These are phyloP conservation scores for Fragaria nilgerrensis DNA, from an alignment of 306 rosid genomes.

Conservation along the genomic window DNA sequence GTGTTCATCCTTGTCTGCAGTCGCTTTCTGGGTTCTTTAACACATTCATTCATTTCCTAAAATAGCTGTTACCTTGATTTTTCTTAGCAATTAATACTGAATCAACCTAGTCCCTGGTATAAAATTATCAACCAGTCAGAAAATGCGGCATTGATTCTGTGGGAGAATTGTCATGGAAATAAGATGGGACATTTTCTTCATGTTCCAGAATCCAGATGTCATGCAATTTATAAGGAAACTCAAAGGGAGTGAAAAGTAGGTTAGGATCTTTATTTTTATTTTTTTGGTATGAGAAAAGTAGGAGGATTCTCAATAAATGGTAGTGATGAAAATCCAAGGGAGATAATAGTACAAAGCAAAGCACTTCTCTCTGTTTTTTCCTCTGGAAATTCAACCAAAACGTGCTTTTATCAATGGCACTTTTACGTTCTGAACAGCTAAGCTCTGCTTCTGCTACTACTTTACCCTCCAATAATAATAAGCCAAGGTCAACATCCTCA, in stretches of 20 bases:
- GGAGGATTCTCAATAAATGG: constrained; percentile 4
- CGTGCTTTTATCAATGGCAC: constrained; percentile 39
- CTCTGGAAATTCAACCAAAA: constrained; percentile 28
- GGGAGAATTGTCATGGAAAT: not conserved
- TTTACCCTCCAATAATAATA: constrained; percentile 7
- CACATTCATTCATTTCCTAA: not conserved
- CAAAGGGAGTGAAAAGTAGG: not conserved
- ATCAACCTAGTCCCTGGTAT: not conserved
- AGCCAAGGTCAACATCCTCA: constrained; percentile 43
- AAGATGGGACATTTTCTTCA: not conserved
- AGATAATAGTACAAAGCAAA: constrained; percentile 1
- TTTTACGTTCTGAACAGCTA: constrained; percentile 22
- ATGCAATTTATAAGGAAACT: not conserved
- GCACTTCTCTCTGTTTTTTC: constrained; percentile 7
- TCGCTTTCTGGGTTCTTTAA: not conserved
- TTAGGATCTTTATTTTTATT: not conserved
- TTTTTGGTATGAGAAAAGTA: not conserved
- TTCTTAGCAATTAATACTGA: not conserved
- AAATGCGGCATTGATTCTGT: not conserved
- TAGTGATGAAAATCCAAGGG: not conserved
- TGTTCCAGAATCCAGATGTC: constrained; percentile 11
- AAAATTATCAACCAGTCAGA: not conserved
- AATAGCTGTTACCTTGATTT: not conserved
- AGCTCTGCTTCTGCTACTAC: not conserved
- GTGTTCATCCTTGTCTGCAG: not conserved